Evolutionary conservation across 139 green algal genomes (phyloP).

Genomic region (Dunaliella sp.): DNA sequence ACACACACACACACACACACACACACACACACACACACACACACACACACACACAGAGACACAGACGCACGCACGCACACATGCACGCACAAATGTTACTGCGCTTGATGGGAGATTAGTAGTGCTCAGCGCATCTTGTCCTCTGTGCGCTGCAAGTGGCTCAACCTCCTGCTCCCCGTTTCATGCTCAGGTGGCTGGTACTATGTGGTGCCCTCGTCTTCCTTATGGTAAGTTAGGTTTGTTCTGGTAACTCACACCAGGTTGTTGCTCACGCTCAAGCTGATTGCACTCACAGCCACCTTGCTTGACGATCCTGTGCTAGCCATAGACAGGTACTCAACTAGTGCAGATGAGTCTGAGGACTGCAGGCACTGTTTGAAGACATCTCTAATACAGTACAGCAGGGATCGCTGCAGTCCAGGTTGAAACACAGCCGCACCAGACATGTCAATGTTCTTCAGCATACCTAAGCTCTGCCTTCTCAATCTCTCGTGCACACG

Average conservation of each 20-base stretch:
- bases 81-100: slow-evolving; percentile 4
- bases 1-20: background rate
- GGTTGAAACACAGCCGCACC: background rate
- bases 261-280: too few species aligned
- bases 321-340: background rate
- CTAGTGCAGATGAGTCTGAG: background rate
- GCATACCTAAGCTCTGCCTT: background rate
- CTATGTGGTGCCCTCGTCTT: slow-evolving; percentile 67
- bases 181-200: slow-evolving; percentile 48
- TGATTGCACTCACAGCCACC: too few species aligned
- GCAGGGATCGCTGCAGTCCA: background rate
- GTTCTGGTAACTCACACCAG: slow-evolving; percentile 75
- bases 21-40: background rate
- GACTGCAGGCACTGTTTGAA: background rate
- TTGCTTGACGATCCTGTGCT: background rate
- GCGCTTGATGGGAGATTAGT: slow-evolving; percentile 41
- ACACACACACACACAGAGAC: background rate
- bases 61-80: background rate
- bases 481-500: background rate
- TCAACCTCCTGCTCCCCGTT: background rate
- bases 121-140: slow-evolving; percentile 30
- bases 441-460: background rate
- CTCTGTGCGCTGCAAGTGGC: slow-evolving; percentile 10
- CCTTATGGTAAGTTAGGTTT: slow-evolving; percentile 84
- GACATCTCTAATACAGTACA: background rate